phyloP scores from a whole-genome alignment of 352 stramenopile species.

The Globisporangium megalacanthum region DNA sequence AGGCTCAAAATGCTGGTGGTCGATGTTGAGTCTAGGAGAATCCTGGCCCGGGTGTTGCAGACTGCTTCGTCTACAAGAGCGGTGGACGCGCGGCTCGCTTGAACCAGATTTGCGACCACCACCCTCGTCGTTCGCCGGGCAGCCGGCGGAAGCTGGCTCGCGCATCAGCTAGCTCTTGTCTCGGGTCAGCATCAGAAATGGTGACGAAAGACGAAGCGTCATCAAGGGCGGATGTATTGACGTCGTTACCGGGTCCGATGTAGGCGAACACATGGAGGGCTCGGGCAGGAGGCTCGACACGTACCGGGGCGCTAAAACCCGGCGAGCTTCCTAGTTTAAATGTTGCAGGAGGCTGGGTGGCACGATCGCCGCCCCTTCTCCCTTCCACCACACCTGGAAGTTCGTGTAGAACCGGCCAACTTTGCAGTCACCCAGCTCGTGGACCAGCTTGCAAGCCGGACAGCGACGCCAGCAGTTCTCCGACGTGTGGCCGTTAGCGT shows the following conservation, averaged over 20 bases:
- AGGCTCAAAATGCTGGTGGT: constrained; percentile 22
- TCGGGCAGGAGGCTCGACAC: background rate
- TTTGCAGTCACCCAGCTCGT: too few relatives aligned
- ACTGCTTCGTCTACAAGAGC: constrained; percentile 8
- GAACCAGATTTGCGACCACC: background rate
- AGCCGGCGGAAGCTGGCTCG: background rate
- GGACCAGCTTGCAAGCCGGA: background rate
- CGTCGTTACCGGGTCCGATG: too few relatives aligned
- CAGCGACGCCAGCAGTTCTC: too few relatives aligned
- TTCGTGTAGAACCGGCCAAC: too few relatives aligned
- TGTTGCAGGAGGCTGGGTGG: background rate
- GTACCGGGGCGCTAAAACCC: background rate
- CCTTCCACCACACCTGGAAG: too few relatives aligned
- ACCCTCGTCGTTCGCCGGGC: background rate
- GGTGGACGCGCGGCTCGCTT: background rate
- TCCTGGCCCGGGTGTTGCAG: constrained; percentile 8
- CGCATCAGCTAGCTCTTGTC: background rate
- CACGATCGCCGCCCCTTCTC: too few relatives aligned
- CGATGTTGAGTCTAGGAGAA: constrained; percentile 20
- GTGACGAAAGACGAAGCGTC: too few relatives aligned
- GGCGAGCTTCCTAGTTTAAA: constrained; percentile 5
- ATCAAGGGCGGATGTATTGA: too few relatives aligned
- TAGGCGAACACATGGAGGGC: too few relatives aligned
- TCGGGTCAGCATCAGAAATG: background rate
- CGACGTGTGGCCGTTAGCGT: too few relatives aligned